phyloP scores from a whole-genome alignment of 768 basidiomycete species.

The Neoboletus brunneissimus region DNA sequence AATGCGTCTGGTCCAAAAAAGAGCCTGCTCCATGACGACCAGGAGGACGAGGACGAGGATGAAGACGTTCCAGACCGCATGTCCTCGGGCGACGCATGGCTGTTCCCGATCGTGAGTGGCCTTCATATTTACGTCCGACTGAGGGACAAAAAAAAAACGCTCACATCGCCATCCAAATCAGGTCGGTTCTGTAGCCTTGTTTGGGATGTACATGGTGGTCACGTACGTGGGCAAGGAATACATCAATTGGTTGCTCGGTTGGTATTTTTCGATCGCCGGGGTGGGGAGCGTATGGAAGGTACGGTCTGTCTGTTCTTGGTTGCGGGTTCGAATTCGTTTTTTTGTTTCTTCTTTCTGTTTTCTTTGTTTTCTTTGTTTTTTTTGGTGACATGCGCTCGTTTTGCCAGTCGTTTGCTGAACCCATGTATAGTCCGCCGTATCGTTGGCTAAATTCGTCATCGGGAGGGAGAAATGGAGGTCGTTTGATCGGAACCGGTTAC shows the following conservation, averaged over 20 bases:
- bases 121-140: neutral
- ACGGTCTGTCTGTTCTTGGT: neutral
- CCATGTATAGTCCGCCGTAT: constrained; percentile 44
- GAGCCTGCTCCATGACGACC: constrained; percentile 28
- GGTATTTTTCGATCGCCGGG: constrained; percentile 69
- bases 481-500: constrained; percentile 46
- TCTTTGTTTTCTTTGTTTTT: too few species aligned
- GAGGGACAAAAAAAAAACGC: neutral
- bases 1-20: neutral
- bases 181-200: constrained; percentile 68
- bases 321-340: neutral
- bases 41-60: constrained; percentile 49
- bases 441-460: constrained; percentile 46
- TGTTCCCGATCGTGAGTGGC: constrained; percentile 67
- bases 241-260: constrained; percentile 78
- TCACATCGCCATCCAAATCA: constrained; percentile 24
- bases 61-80: constrained; percentile 58
- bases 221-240: constrained; percentile 76
- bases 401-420: neutral
- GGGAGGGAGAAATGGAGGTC: constrained; percentile 56
- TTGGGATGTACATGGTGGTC: constrained; percentile 67
- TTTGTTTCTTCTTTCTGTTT: too few species aligned
- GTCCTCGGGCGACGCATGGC: constrained; percentile 67
- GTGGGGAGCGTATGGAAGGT: constrained; percentile 69
- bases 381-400: neutral